A percentile compares a stretch with the other conserved stretches of the same genome.
These are phyloP conservation scores for Angophora floribunda DNA, from an alignment of 345 rosid genomes.

Conservation along the genomic window DNA sequence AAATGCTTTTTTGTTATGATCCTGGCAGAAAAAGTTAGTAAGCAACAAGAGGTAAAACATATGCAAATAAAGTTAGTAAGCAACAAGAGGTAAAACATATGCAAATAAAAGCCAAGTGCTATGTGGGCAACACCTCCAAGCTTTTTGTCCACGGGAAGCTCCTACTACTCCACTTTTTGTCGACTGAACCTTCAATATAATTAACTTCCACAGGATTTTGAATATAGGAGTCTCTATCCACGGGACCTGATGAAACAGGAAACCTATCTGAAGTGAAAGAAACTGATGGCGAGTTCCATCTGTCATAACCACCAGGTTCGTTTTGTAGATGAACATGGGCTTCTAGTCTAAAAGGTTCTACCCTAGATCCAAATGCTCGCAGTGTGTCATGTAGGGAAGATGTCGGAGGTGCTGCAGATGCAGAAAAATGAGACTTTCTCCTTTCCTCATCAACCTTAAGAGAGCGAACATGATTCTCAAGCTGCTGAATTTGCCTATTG, in stretches of 20 bases:
- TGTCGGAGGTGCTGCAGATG: slow-evolving; percentile 36
- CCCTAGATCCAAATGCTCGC: slow-evolving; percentile 23
- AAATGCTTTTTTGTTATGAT: slow-evolving; percentile 80
- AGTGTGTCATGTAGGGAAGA: slow-evolving; percentile 58
- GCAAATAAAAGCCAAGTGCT: neutral
- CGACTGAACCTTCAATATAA: slow-evolving; percentile 90
- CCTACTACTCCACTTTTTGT: slow-evolving; percentile 65
- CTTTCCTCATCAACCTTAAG: slow-evolving; percentile 35
- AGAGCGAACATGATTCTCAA: slow-evolving; percentile 39
- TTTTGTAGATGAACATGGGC: slow-evolving; percentile 23
- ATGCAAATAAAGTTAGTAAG: neutral
- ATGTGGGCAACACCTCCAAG: slow-evolving; percentile 52
- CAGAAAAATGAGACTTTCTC: slow-evolving; percentile 45
- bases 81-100: slow-evolving; percentile 12
- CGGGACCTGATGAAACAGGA: slow-evolving; percentile 41
- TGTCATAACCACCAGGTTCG: slow-evolving; percentile 35
- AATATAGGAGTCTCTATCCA: slow-evolving; percentile 62
- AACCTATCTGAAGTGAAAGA: slow-evolving; percentile 49
- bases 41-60: too few relatives aligned
- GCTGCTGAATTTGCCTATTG: slow-evolving; percentile 75
- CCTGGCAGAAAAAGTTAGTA: slow-evolving; percentile 35
- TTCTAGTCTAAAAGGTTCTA: slow-evolving; percentile 36
- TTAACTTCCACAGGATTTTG: slow-evolving; percentile 69
- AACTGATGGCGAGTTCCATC: slow-evolving; percentile 46
- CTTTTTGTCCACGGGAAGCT: slow-evolving; percentile 80